These are phyloP conservation scores for Cicer bijugum DNA, from an alignment of 306 rosid species.

Conservation along the genomic window DNA sequence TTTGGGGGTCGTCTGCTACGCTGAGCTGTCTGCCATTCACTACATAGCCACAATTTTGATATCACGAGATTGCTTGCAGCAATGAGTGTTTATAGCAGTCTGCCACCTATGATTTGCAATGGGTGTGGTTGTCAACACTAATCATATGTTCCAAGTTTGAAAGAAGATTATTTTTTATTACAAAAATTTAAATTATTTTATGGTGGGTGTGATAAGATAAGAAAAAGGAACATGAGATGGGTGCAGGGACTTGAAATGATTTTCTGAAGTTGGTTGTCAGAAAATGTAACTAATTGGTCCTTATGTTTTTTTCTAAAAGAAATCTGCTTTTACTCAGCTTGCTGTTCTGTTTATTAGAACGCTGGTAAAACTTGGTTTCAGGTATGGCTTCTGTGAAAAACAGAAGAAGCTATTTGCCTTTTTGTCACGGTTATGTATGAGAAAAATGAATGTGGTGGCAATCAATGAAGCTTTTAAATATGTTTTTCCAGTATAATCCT, in stretches of 20 bases:
- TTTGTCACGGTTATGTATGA: neutral
- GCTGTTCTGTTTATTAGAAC: conserved; percentile 8
- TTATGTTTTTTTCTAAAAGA: neutral
- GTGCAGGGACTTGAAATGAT: neutral
- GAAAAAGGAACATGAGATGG: neutral
- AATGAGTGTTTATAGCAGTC: conserved; percentile 13
- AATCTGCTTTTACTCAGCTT: conserved; percentile 24
- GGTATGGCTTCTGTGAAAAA: conserved; percentile 15
- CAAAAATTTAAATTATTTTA: neutral
- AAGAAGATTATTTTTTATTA: conserved; percentile 11
- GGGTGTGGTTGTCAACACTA: neutral
- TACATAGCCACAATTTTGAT: neutral
- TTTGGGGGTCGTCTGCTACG: no score
- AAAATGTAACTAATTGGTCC: neutral
- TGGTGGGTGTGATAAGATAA: conserved; percentile 1
- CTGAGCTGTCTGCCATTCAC: no score
- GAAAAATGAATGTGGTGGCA: conserved; percentile 1
- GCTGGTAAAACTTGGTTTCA: conserved; percentile 15
- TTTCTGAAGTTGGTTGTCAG: neutral
- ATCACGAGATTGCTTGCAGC: neutral
- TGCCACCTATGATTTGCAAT: conserved; percentile 4
- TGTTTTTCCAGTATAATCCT: conserved; percentile 17
- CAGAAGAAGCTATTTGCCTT: neutral
- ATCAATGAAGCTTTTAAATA: conserved; percentile 21
- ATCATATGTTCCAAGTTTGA: neutral